Evolutionary conservation across 208 protist species (phyloP), one percentile per base, ranked within the genome.

Genomic region (Leptomonas seymouri): DNA sequence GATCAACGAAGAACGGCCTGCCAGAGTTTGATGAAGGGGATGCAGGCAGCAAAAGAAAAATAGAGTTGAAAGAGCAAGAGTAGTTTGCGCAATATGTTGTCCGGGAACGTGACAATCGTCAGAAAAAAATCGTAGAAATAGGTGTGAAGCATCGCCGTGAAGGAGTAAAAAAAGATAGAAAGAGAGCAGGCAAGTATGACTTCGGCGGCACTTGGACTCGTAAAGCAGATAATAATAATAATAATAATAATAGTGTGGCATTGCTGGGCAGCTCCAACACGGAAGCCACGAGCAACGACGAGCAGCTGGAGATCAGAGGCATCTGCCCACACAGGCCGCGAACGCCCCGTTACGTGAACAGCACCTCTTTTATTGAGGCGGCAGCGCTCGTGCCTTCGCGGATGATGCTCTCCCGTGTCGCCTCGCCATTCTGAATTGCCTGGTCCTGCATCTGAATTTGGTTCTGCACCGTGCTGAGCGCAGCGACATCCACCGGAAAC

Each of bases 401-500:
- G 30, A 63, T 57, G 45, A 71, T 67, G 28, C 64, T 61, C 42
- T 69, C 20, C 1, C 55, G 58, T 20, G 61, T 63, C 18, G 49
- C 21, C 28, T 80, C 55, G 18, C 66, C 57, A 28, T 68, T 42
- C 16, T 34, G 25, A 12, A 80, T 72, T 9, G 66, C 62, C 12
- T 59, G 58, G 46, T 74, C 60, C 61, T 84, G 41, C 11, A 69
- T 42, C 20, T 30, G 20, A 23, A 84, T 71, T 25, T 50, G 66
- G 18, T 73, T 53, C 68, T 77, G 75, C n/a, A 28, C 58, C 0
- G 74, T 42, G 50, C 53, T 70, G 21, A 71, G 57, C 1, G 70
- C 55, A 21, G 74, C 71, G 36, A 80, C 41, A 39, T 80, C 79
- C 12, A 70, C 67, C 14, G 79, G 79, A 28, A 80, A 48, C 25